phyloP scores from a whole-genome alignment of 164 flowering plant species.

The Cinnamomum chago region DNA sequence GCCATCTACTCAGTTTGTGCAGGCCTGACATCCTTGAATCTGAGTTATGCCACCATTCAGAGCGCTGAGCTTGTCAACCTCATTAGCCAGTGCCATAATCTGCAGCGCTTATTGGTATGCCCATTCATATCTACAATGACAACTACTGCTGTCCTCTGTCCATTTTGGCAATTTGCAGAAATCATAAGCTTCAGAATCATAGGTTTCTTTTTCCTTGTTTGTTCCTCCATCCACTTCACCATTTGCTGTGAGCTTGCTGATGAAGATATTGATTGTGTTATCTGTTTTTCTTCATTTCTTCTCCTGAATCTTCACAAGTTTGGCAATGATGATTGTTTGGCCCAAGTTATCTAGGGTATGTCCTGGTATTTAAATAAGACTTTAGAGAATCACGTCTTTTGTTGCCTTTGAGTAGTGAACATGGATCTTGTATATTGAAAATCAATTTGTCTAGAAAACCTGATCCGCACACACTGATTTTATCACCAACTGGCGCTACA shows the following conservation, averaged over 20 bases:
- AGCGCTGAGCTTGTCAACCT: conserved; percentile 62
- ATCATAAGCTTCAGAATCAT: neutral
- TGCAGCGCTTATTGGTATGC: conserved; percentile 73
- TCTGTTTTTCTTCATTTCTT: neutral
- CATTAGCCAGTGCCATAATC: conserved; percentile 53
- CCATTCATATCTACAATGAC: too few species aligned
- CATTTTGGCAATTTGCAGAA: neutral
- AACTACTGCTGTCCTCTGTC: neutral
- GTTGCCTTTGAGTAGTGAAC: too few species aligned
- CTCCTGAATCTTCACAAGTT: neutral
- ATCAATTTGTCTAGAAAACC: too few species aligned
- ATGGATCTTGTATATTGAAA: too few species aligned
- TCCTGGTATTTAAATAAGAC: too few species aligned
- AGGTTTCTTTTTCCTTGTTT: neutral
- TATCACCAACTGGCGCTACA: too few species aligned
- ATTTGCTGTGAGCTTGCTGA: neutral
- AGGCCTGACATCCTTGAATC: conserved; percentile 63
- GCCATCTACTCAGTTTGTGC: conserved; percentile 56
- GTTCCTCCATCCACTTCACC: neutral
- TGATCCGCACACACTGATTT: too few species aligned
- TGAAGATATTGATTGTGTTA: neutral
- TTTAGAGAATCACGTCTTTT: too few species aligned
- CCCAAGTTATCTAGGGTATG: neutral
- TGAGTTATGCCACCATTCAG: conserved; percentile 66
- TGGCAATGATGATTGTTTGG: neutral